Evolutionary conservation across 2,329 filamentous ascomycete species (phyloP), one percentile per base, ranked within the genome.

Genomic region (Xylariaceae sp.): DNA sequence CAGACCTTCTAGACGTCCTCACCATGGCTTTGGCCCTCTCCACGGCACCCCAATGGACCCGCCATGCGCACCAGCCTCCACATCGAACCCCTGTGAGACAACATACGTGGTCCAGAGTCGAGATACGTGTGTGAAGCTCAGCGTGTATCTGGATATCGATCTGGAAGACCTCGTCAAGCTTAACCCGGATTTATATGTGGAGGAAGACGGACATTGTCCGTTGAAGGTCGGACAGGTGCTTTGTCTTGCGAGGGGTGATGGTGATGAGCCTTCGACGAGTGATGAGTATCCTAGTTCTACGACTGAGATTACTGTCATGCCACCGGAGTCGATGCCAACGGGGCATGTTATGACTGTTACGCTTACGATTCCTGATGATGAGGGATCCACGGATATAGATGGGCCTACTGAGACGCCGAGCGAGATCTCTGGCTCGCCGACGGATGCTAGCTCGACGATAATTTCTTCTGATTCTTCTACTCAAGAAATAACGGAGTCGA

Each of bases 71-170:
- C 4, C 23, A 1, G 4, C 50, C 4, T 3, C n/a, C n/a, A 5
- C 23, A n/a, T 17, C 10, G 5, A 6, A 2, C 1, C 34, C 34
- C 8, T 39, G 50, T 11, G 50, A 52, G n/a, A 17, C 4, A 3
- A 56, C 44, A 5, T 56, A 56, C n/a, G 18, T 51, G 9, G 47
- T 51, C 7, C n/a, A 15, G 18, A 23, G 41, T 2, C 9, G 47
- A 41, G 54, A 56, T 23, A 56, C 47, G 17, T 56, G 54, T 17
- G 47, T 30, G 30, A 18, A 45, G 34, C 45, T 56, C 45, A n/a
- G 45, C 18, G 35, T 50, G 17, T 50, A 37, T 34, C 45, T 51
- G 35, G 47, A 30, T 7, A 2, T 56, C 11, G 44, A 18, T 30
- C 17, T 56, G 2, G 47, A 30, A 15, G 34, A 56, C 13, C 47